A percentile compares a stretch with the other conserved stretches of the same genome.
These are phyloP conservation scores for Pterocarpus santalinus DNA, from an alignment of 306 rosid genomes.

Conservation along the genomic window DNA sequence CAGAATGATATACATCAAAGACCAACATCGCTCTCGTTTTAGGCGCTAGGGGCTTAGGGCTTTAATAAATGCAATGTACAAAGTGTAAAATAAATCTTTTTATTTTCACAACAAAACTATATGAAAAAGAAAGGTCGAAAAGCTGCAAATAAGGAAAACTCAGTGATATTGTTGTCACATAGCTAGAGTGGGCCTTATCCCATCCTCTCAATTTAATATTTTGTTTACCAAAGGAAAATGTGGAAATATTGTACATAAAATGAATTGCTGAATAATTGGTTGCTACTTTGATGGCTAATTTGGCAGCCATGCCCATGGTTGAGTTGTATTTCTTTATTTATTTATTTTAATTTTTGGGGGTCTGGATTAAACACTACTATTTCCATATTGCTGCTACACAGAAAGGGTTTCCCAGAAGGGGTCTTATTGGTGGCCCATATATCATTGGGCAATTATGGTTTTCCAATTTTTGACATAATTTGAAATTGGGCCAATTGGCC, in stretches of 20 bases:
- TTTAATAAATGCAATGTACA: neutral
- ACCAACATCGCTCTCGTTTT: too few species aligned
- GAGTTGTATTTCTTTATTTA: neutral
- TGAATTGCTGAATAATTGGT: neutral
- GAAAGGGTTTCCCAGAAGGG: neutral
- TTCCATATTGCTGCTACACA: too few species aligned
- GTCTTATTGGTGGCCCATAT: neutral
- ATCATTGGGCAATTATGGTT: neutral
- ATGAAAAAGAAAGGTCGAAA: neutral
- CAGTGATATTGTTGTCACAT: neutral
- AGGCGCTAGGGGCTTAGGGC: too few species aligned
- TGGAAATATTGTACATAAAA: neutral
- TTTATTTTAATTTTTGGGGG: neutral
- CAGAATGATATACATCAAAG: too few species aligned
- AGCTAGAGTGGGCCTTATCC: neutral
- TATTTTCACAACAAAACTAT: too few species aligned
- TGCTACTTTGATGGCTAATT: neutral
- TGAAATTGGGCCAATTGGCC: neutral
- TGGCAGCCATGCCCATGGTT: conserved; percentile 15
- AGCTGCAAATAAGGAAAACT: neutral
- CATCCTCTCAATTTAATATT: too few species aligned
- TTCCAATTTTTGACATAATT: neutral
- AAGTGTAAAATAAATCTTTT: neutral
- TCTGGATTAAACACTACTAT: too few species aligned
- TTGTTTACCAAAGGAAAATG: too few species aligned